Conservation (phyloP, 768 basidiomycete genomes). For the Hypholoma fasciculare region DNA sequence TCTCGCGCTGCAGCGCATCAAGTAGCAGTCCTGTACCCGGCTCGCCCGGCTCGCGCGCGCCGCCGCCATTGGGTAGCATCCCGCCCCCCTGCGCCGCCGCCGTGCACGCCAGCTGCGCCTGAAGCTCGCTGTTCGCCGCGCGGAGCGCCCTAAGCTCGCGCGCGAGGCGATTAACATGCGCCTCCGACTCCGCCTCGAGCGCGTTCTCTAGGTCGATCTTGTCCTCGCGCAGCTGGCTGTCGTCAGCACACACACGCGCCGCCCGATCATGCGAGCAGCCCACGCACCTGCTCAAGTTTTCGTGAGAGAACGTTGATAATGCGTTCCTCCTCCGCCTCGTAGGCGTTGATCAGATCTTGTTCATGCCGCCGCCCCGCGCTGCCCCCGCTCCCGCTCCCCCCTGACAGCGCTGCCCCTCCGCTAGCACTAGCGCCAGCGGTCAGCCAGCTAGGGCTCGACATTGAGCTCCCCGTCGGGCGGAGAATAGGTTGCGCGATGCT, state of each 20-base stretch:
- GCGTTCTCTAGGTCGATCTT: slow-evolving; percentile 82
- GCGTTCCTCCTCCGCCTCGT: slow-evolving; percentile 88
- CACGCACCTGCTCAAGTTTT: slow-evolving; percentile 77
- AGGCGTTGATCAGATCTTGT: slow-evolving; percentile 83
- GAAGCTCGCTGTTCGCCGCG: slow-evolving; percentile 53
- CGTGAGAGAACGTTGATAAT: slow-evolving; percentile 82
- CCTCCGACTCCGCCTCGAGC: slow-evolving; percentile 85
- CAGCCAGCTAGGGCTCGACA: background rate
- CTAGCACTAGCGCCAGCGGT: background rate
- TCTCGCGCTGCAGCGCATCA: slow-evolving; percentile 76
- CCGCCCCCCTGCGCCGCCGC: background rate
- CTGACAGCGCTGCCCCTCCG: background rate
- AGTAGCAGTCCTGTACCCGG: slow-evolving; percentile 61
- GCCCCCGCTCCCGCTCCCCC: slow-evolving; percentile 5
- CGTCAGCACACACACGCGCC: background rate
- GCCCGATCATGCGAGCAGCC: background rate
- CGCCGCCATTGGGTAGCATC: background rate
- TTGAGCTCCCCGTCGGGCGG: background rate
- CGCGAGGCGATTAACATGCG: slow-evolving; percentile 75
- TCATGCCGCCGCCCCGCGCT: slow-evolving; percentile 21
- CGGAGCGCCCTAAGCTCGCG: slow-evolving; percentile 69
- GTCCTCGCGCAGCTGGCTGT: slow-evolving; percentile 70
- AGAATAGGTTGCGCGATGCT: background rate
- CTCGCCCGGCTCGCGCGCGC: slow-evolving; percentile 25
- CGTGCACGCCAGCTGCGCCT: slow-evolving; percentile 19